Conservation (phyloP, 2,329 filamentous ascomycete genomes). For the Dothistroma septosporum region DNA sequence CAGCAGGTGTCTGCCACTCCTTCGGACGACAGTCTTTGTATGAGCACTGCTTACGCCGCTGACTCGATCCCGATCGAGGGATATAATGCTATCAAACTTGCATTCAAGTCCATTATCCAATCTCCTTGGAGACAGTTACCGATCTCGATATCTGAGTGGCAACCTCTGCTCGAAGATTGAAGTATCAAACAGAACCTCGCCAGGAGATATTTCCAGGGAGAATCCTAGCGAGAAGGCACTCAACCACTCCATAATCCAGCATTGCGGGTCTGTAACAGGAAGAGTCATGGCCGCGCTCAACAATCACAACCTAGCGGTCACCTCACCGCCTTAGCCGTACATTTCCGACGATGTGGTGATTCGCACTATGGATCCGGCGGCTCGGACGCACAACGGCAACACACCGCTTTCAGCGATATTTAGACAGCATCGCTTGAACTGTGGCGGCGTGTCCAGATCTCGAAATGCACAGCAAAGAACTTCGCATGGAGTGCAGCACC, state of each 20-base stretch:
- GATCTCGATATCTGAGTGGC: too few relatives aligned
- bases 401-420: background rate
- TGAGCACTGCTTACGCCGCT: too few relatives aligned
- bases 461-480: background rate
- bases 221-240: background rate
- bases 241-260: background rate
- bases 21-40: too few relatives aligned
- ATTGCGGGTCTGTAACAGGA: background rate
- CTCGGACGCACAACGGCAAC: background rate
- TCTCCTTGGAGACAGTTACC: too few relatives aligned
- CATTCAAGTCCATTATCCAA: too few relatives aligned
- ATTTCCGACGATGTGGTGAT: constrained; percentile 53
- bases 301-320: background rate
- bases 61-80: too few relatives aligned
- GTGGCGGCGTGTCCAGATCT: background rate
- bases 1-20: too few relatives aligned
- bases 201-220: background rate
- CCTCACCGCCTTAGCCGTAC: background rate
- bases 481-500: background rate
- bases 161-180: background rate
- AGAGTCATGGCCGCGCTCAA: background rate
- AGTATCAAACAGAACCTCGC: background rate
- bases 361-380: constrained; percentile 64
- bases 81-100: too few relatives aligned
- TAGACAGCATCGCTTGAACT: background rate